Evolutionary conservation across 2,329 filamentous ascomycete genomes (phyloP).

Genomic region (Teratosphaeriaceae sp.): DNA sequence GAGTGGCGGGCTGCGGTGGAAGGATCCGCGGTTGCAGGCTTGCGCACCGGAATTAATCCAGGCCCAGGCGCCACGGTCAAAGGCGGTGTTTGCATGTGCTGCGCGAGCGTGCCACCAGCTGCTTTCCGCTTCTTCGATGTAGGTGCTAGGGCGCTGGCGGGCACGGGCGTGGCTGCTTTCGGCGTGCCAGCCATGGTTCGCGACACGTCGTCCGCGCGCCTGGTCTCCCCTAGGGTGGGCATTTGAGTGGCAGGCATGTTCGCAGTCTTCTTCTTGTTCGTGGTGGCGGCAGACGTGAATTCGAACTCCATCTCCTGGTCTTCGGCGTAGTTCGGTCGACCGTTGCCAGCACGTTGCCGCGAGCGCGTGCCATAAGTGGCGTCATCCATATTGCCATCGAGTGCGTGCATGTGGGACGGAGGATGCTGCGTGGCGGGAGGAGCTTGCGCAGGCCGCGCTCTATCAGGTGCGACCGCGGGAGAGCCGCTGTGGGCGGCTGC

Average conservation of each 20-base stretch:
- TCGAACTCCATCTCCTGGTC: conserved; percentile 91
- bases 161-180: conserved; percentile 40
- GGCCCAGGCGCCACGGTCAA: conserved; percentile 19
- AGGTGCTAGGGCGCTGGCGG: conserved; percentile 50
- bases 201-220: conserved; percentile 11
- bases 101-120: conserved; percentile 37
- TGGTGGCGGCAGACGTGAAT: conserved; percentile 38
- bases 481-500: conserved; percentile 14
- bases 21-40: conserved; percentile 32
- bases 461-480: conserved; percentile 16
- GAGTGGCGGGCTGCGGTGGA: conserved; percentile 51
- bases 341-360: conserved; percentile 62
- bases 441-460: conserved; percentile 22
- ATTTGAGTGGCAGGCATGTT: conserved; percentile 14
- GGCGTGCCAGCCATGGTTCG: conserved; percentile 8
- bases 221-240: conserved; percentile 8
- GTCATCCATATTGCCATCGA: conserved; percentile 23
- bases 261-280: conserved; percentile 30
- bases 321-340: conserved; percentile 91
- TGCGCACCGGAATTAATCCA: conserved; percentile 17
- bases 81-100: conserved; percentile 18
- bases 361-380: conserved; percentile 84
- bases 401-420: conserved; percentile 13
- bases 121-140: conserved; percentile 83
- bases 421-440: conserved; percentile 13